Conservation (phyloP, 2,329 filamentous ascomycete genomes). For the Aspergillus intermedius region DNA sequence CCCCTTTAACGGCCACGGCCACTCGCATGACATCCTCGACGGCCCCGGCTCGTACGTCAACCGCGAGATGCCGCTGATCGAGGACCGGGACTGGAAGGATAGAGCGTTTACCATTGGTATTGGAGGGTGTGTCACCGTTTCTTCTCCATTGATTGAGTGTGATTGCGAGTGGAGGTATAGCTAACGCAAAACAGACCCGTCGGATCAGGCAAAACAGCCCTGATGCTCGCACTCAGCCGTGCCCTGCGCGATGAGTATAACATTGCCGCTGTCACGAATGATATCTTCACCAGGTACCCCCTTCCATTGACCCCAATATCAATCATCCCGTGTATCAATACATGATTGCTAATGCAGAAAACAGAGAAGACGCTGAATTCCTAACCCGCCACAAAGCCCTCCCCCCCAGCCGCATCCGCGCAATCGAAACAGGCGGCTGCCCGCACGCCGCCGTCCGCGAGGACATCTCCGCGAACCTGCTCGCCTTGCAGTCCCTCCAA, state of each 20-base stretch:
- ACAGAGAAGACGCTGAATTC: slow-evolving; percentile 90
- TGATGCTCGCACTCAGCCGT: slow-evolving; percentile 89
- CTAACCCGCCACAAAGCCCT: slow-evolving; percentile 80
- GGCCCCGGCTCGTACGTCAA: slow-evolving; percentile 85
- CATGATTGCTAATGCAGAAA: not conserved
- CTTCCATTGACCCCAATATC: too few relatives aligned
- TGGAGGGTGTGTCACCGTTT: slow-evolving; percentile 62
- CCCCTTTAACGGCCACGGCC: slow-evolving; percentile 64
- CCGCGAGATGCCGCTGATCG: slow-evolving; percentile 87
- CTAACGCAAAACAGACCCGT: slow-evolving; percentile 61
- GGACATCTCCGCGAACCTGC: slow-evolving; percentile 90
- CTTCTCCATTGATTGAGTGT: not conserved
- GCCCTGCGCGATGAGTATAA: slow-evolving; percentile 73
- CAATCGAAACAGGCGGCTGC: slow-evolving; percentile 96
- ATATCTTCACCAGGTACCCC: slow-evolving; percentile 80
- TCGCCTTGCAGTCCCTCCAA: slow-evolving; percentile 85
- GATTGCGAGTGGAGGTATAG: not conserved
- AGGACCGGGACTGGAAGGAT: slow-evolving; percentile 80
- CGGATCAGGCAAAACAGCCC: slow-evolving; percentile 91
- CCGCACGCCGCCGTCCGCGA: slow-evolving; percentile 96
- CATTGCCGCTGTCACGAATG: slow-evolving; percentile 94
- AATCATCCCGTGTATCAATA: too few relatives aligned
- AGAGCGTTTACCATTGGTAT: slow-evolving; percentile 96
- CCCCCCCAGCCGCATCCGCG: slow-evolving; percentile 74
- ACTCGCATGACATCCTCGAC: slow-evolving; percentile 91